Conservation (phyloP, 2,329 filamentous ascomycete species). For the Trichoderma sp. region DNA sequence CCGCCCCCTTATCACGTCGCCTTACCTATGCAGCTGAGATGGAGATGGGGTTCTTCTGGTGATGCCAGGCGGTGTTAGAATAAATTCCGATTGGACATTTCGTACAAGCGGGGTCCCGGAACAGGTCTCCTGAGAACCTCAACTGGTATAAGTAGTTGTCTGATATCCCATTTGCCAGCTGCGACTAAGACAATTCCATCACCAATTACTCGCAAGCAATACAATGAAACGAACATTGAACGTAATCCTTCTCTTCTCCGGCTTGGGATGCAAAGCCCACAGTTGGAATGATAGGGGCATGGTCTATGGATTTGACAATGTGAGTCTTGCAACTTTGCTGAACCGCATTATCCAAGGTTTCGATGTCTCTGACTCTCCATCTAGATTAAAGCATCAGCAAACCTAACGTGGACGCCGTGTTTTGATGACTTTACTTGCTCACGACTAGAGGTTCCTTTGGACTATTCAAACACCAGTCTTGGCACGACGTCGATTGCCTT, state of each 20-base stretch:
- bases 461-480: background rate
- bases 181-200: background rate
- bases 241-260: background rate
- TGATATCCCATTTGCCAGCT: constrained; percentile 1
- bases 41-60: background rate
- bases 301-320: constrained; percentile 8
- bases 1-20: background rate
- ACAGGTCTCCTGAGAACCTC: background rate
- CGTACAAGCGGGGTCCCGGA: constrained; percentile 8
- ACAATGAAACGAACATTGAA: background rate
- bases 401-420: constrained; percentile 10
- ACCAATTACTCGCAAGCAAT: background rate
- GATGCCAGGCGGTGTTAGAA: background rate
- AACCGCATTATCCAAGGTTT: background rate
- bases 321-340: background rate
- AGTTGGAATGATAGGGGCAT: background rate
- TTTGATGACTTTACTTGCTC: constrained; percentile 8
- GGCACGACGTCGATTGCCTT: constrained; percentile 12
- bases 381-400: constrained; percentile 2
- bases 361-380: background rate
- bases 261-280: constrained; percentile 3
- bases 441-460: background rate
- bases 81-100: background rate
- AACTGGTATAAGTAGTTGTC: constrained; percentile 9
- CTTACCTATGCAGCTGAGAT: background rate